Conservation (phyloP, 148 eudicot genomes). For the Chenopodium album region DNA sequence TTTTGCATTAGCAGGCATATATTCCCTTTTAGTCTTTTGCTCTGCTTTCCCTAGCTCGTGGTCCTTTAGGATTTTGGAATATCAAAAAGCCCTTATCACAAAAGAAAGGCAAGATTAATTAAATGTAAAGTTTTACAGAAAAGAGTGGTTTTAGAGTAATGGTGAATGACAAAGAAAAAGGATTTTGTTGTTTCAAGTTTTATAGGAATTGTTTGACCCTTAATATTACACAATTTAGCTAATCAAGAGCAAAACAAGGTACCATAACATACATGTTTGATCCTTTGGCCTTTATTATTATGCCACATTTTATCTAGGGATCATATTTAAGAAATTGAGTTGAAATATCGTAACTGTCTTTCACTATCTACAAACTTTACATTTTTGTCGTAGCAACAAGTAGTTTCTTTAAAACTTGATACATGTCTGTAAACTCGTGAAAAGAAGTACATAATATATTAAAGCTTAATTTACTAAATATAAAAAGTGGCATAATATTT, state of each 20-base stretch:
- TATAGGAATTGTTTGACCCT: neutral
- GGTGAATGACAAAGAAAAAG: conserved; percentile 6
- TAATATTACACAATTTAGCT: neutral
- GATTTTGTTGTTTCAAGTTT: conserved; percentile 12
- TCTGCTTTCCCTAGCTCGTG: conserved; percentile 26
- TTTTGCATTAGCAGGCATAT: conserved; percentile 31
- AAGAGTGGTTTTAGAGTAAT: conserved; percentile 10
- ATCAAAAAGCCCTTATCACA: conserved; percentile 21
- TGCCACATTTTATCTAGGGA: no score
- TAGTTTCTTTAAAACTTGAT: no score
- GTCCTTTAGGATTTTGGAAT: conserved; percentile 27
- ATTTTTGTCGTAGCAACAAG: no score
- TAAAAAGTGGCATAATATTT: no score
- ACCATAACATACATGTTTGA: no score
- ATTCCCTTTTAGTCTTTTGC: conserved; percentile 33
- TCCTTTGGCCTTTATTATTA: no score
- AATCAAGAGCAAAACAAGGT: neutral
- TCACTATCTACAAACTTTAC: no score
- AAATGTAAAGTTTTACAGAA: conserved; percentile 8
- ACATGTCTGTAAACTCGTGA: no score
- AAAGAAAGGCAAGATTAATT: conserved; percentile 10
- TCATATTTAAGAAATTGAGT: no score
- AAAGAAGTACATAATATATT: no score
- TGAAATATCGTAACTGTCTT: no score
- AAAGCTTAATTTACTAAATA: no score